Percentiles rank a stretch among this genome's conserved stretches.
These are phyloP conservation scores for Botrytis elliptica DNA, from an alignment of 2,329 filamentous ascomycete genomes.

Conservation along the genomic window DNA sequence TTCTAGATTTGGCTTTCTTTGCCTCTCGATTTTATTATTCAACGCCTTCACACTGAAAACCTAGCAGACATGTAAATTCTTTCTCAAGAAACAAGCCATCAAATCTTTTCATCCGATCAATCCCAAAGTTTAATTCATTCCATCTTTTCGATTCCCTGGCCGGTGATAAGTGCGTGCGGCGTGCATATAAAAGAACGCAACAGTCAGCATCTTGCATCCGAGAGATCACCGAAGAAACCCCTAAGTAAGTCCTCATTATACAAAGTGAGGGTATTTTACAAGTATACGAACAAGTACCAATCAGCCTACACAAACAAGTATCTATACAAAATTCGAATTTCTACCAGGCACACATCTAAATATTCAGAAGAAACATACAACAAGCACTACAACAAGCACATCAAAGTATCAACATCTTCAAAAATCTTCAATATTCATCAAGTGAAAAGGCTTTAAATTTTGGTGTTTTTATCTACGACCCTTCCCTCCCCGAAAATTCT, in stretches of 20 bases:
- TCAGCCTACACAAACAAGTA: not conserved
- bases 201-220: not conserved
- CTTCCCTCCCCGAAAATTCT: not conserved
- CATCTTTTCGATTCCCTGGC: not conserved
- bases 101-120: not conserved
- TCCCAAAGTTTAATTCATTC: not conserved
- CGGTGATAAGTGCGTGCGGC: not conserved
- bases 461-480: slow-evolving; percentile 27
- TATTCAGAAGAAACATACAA: not conserved
- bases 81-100: not conserved
- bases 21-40: not conserved
- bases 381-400: not conserved
- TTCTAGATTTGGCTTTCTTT: not conserved
- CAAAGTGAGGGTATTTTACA: not conserved
- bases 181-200: not conserved
- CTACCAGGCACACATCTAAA: not conserved
- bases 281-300: not conserved
- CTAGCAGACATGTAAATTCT: not conserved
- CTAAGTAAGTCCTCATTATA: not conserved
- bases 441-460: not conserved
- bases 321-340: not conserved
- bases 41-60: not conserved
- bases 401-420: not conserved
- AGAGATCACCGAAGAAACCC: not conserved
- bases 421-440: not conserved